Base-by-base conservation (phyloP, 2,329 filamentous ascomycete species). In the Pseudocercospora fuligena region DNA sequence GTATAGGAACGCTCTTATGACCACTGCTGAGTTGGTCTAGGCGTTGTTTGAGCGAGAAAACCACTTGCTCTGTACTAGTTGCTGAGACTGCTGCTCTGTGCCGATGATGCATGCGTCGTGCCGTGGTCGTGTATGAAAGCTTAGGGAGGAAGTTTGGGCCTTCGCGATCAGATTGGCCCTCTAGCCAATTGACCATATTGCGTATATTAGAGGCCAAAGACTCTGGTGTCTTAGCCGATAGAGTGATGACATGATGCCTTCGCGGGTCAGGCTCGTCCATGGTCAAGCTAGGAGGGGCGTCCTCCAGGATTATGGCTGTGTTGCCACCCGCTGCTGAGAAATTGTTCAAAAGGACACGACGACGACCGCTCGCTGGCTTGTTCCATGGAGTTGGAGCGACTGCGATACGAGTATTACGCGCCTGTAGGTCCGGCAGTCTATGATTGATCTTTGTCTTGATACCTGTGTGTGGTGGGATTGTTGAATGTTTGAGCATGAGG, bases 261-360 rank as follows among this genome's bases (percentile, higher is more conserved):
- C 89, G 84, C 6, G 85, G 80, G 12, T 72, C 74, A 16, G 72
- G 74, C 16, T 46, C 62, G 21, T 57, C 43, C 19, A 16, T 21
- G n/a, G 46, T 40, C 63, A 71, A 72, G 65, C 76, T 76, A 12
- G 51, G 16, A 2, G 87, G 87, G 0, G 82, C 86, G 68, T 91
- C 89, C 73, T 91, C 87, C 2, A 92, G 73, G 7, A 92, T 77
- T 23, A 92, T 75, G 19, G 88, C 86, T 1, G 89, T 91, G 78
- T 92, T 92, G 29, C 90, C 90, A 70, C 90, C 90, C 60, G 90
- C 88, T 6, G 90, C 90, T 68, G 86, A 87, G 75, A 91, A 91
- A 79, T 90, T 91, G 80, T 92, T 92, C 68, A 90, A 77, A 21
- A 82, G 76, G 0, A 82, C 79, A 9, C 78, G 75, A 2, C 85